Conservation (phyloP, 78 protist species). For the Dictyostelium discoideum region DNA sequence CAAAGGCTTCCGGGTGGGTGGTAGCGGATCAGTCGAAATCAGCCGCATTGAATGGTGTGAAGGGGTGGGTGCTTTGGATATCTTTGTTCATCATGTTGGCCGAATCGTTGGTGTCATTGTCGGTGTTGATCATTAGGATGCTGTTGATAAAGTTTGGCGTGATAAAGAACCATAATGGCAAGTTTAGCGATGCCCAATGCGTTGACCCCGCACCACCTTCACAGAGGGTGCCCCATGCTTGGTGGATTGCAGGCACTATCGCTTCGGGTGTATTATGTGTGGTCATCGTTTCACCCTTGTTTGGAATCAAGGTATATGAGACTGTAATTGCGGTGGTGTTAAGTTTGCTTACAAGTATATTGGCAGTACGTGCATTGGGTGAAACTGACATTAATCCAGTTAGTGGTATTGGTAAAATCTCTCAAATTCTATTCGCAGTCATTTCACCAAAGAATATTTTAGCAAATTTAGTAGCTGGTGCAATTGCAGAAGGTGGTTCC, state of each 20-base stretch:
- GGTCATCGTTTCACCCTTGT: slow-evolving; percentile 34
- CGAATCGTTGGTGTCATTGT: slow-evolving; percentile 74
- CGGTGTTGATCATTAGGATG: background rate
- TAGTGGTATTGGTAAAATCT: slow-evolving; percentile 87
- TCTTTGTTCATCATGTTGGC: slow-evolving; percentile 86
- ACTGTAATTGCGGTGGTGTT: slow-evolving; percentile 66
- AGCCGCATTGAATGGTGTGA: slow-evolving; percentile 23
- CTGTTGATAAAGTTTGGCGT: background rate
- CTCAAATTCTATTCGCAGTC: slow-evolving; percentile 85
- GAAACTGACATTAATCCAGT: slow-evolving; percentile 91
- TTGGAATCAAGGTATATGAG: slow-evolving; percentile 9
- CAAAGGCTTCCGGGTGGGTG: slow-evolving; percentile 72
- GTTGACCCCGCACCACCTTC: slow-evolving; percentile 72
- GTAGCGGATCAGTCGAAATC: background rate
- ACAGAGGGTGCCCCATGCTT: slow-evolving; percentile 70
- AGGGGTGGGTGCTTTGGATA: slow-evolving; percentile 89
- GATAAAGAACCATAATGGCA: background rate
- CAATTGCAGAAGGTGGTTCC: slow-evolving; percentile 86
- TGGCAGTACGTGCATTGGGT: slow-evolving; percentile 90
- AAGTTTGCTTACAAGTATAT: slow-evolving; percentile 64
- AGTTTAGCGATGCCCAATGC: background rate
- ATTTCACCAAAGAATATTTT: slow-evolving; percentile 77
- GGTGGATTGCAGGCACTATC: slow-evolving; percentile 88
- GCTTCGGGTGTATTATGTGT: slow-evolving; percentile 57
- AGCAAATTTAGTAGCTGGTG: slow-evolving; percentile 89